Conservation (phyloP, 106 monocot genomes). For the Allium fistulosum region DNA sequence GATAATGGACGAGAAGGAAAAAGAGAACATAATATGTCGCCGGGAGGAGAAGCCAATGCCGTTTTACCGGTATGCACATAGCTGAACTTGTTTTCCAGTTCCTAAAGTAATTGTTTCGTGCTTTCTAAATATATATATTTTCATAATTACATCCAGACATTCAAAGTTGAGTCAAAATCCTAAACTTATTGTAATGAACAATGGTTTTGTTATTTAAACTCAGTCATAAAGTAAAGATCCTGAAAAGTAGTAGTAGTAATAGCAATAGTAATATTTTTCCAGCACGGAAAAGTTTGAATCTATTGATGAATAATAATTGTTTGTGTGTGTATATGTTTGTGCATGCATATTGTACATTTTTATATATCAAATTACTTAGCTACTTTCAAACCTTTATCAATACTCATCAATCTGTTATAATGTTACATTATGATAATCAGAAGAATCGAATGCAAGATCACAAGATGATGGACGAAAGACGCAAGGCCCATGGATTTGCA, state of each 20-base stretch:
- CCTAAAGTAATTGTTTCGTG: not conserved
- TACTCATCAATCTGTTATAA: not conserved
- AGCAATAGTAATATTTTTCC: too few species aligned
- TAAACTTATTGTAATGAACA: not conserved
- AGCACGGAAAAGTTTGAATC: not conserved
- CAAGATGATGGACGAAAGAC: slow-evolving; percentile 12
- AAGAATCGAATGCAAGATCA: slow-evolving; percentile 16
- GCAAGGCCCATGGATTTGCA: slow-evolving; percentile 6
- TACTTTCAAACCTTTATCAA: not conserved
- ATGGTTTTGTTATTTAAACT: not conserved
- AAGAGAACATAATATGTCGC: slow-evolving; percentile 9
- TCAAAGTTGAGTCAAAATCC: not conserved
- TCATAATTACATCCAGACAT: not conserved
- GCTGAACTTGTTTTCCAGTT: not conserved
- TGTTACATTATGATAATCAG: slow-evolving; percentile 13
- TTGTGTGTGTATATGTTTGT: not conserved
- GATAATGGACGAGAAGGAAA: slow-evolving; percentile 24
- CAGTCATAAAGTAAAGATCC: too few species aligned
- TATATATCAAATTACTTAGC: not conserved
- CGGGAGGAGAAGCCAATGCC: slow-evolving; percentile 18
- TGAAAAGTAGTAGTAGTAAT: too few species aligned
- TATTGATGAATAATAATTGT: not conserved
- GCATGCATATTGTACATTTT: not conserved
- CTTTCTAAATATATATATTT: not conserved
- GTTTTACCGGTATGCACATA: slow-evolving; percentile 24